Conservation (phyloP, 2,329 filamentous ascomycete species). For the Kalaharituber pfeilii region DNA sequence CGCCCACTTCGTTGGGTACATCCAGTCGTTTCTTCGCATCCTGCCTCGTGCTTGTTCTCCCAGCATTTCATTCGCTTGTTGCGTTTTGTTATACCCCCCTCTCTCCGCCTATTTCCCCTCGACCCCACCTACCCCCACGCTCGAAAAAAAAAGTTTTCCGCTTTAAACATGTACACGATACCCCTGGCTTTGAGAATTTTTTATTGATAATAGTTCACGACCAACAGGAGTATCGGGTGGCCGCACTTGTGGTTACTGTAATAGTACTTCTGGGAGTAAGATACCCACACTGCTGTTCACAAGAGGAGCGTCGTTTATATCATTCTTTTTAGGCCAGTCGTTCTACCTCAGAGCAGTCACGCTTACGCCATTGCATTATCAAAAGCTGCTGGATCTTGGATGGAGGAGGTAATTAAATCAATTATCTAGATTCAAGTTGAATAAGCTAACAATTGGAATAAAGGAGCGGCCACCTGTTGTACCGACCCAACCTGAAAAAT, state of each 20-base stretch:
- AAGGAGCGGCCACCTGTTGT: conserved; percentile 44
- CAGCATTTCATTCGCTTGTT: neutral
- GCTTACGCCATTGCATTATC: conserved; percentile 50
- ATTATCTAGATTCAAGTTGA: conserved; percentile 5
- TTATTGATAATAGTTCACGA: neutral
- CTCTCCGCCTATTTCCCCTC: no score
- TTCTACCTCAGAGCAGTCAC: conserved; percentile 31
- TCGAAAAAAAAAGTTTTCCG: neutral
- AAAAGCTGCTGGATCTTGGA: conserved; percentile 52
- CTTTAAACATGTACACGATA: neutral
- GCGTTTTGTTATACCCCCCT: neutral
- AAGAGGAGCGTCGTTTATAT: neutral
- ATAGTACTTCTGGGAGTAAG: conserved; percentile 18
- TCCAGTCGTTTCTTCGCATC: neutral
- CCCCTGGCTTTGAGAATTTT: neutral
- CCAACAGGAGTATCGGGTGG: neutral
- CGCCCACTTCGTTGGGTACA: neutral
- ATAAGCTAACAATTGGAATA: conserved; percentile 10
- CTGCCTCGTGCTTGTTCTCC: neutral
- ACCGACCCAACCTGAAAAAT: conserved; percentile 57
- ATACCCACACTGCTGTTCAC: conserved; percentile 5
- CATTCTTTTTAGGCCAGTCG: conserved; percentile 11
- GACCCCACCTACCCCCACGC: neutral
- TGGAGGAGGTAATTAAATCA: conserved; percentile 47
- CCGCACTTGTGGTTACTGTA: conserved; percentile 21